Percentiles rank a stretch among this genome's conserved stretches.
Evolutionary conservation across 2,329 filamentous ascomycete genomes (phyloP).

Genomic region (Colletotrichum sidae): DNA sequence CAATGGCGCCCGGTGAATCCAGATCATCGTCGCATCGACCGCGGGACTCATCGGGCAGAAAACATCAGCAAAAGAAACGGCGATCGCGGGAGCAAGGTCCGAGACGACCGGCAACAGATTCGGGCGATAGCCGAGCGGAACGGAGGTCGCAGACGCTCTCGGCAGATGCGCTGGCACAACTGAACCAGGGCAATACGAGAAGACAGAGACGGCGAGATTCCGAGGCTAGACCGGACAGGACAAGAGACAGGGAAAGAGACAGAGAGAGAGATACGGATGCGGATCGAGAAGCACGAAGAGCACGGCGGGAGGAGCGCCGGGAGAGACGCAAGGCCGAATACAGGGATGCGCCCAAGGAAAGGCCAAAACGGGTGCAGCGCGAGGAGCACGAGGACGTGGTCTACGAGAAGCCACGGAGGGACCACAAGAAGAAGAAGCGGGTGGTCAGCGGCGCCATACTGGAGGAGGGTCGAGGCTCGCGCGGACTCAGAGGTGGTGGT

Average conservation of each 20-base stretch:
- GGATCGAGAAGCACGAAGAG: constrained; percentile 39
- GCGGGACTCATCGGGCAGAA: constrained; percentile 46
- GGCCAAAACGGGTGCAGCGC: constrained; percentile 36
- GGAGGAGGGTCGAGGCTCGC: constrained; percentile 70
- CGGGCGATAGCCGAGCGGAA: constrained; percentile 48
- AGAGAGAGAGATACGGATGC: constrained; percentile 47
- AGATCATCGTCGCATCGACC: constrained; percentile 46
- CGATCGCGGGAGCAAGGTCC: constrained; percentile 46
- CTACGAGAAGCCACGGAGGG: constrained; percentile 49
- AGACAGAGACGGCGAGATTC: constrained; percentile 50
- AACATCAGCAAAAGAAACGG: constrained; percentile 50
- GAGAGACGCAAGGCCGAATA: constrained; percentile 3
- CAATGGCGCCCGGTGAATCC: constrained; percentile 51
- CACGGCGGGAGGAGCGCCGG: constrained; percentile 21
- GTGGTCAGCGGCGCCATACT: constrained; percentile 77
- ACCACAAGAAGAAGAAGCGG: constrained; percentile 62
- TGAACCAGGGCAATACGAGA: constrained; percentile 70
- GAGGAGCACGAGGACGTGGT: constrained; percentile 43
- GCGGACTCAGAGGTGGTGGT: constrained; percentile 57
- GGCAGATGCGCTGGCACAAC: constrained; percentile 70
- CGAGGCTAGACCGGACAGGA: constrained; percentile 41
- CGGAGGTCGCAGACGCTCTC: constrained; percentile 50
- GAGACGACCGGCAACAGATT: constrained; percentile 46
- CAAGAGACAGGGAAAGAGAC: constrained; percentile 45
- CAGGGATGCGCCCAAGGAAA: constrained; percentile 30